phyloP scores from a whole-genome alignment of 805 yeast species.

The Wickerhamiella hasegawae region DNA sequence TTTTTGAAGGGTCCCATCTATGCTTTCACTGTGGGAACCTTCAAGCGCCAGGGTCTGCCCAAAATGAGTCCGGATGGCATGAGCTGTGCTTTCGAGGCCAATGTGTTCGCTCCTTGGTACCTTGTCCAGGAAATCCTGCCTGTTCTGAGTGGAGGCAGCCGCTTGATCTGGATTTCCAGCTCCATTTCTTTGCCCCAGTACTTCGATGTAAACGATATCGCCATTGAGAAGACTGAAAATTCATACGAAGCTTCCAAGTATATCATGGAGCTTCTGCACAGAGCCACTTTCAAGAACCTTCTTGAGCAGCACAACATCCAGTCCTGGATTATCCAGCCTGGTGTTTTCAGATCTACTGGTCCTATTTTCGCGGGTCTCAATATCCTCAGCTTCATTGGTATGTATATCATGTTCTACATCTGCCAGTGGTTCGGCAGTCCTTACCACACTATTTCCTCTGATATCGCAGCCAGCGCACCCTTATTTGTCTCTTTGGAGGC shows the following conservation, averaged over 20 bases:
- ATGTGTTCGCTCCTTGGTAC: slow-evolving; percentile 92
- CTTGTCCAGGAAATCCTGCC: slow-evolving; percentile 50
- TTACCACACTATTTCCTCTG: slow-evolving; percentile 80
- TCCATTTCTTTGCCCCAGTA: slow-evolving; percentile 64
- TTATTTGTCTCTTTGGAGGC: slow-evolving; percentile 45
- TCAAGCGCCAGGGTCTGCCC: slow-evolving; percentile 70
- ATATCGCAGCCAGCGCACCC: slow-evolving; percentile 80
- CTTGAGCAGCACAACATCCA: slow-evolving; percentile 34
- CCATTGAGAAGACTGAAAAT: slow-evolving; percentile 42
- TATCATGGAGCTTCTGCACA: slow-evolving; percentile 66
- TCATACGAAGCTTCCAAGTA: slow-evolving; percentile 91
- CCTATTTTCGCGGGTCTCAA: slow-evolving; percentile 59
- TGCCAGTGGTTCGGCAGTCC: slow-evolving; percentile 74
- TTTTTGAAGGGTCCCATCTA: slow-evolving; percentile 49
- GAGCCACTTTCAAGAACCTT: slow-evolving; percentile 45
- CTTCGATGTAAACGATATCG: slow-evolving; percentile 60
- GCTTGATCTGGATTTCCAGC: slow-evolving; percentile 73
- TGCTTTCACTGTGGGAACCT: slow-evolving; percentile 79
- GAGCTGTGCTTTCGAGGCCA: slow-evolving; percentile 85
- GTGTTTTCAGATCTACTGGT: slow-evolving; percentile 64
- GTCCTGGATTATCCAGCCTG: slow-evolving; percentile 82
- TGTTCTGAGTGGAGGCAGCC: slow-evolving; percentile 39
- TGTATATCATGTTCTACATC: slow-evolving; percentile 67
- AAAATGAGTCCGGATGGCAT: slow-evolving; percentile 58
- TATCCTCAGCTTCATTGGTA: slow-evolving; percentile 65